phyloP scores from a whole-genome alignment of 345 rosid genomes.

The Anacardium occidentale region DNA sequence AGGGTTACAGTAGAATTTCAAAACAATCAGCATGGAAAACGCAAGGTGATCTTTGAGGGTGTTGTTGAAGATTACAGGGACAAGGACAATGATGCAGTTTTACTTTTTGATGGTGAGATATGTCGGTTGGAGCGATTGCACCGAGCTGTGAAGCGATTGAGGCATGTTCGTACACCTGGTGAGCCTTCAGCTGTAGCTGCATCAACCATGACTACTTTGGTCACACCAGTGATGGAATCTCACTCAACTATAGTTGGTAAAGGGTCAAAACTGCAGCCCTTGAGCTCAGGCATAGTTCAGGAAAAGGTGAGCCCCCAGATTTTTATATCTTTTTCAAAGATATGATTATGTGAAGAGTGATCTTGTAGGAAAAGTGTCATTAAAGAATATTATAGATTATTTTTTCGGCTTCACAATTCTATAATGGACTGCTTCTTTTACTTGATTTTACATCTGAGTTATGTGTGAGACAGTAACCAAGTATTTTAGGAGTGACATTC shows the following conservation, averaged over 20 bases:
- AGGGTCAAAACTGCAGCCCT: conserved; percentile 33
- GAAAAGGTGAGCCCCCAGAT: conserved; percentile 32
- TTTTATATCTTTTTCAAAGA: conserved; percentile 7
- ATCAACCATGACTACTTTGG: conserved; percentile 28
- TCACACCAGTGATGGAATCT: conserved; percentile 37
- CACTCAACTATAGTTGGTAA: conserved; percentile 36
- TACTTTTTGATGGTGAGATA: conserved; percentile 67
- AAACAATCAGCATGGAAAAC: conserved; percentile 66
- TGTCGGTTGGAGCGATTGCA: conserved; percentile 67
- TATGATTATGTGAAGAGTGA: not conserved
- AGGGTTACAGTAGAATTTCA: conserved; percentile 71
- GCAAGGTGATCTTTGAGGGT: conserved; percentile 69
- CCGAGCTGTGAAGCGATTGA: conserved; percentile 61
- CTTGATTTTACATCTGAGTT: not conserved
- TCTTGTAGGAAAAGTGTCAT: not conserved
- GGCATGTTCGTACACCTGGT: conserved; percentile 53
- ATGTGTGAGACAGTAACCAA: not conserved
- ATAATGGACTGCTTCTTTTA: not conserved
- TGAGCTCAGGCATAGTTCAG: conserved; percentile 21
- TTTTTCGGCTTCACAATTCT: not conserved
- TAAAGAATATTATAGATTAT: not conserved
- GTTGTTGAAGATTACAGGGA: conserved; percentile 67
- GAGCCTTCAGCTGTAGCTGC: conserved; percentile 41
- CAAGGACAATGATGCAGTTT: conserved; percentile 64
- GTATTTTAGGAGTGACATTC: not conserved